Evolutionary conservation across 148 eudicot genomes (phyloP).

Genomic region (Hydrangea macrophylla): DNA sequence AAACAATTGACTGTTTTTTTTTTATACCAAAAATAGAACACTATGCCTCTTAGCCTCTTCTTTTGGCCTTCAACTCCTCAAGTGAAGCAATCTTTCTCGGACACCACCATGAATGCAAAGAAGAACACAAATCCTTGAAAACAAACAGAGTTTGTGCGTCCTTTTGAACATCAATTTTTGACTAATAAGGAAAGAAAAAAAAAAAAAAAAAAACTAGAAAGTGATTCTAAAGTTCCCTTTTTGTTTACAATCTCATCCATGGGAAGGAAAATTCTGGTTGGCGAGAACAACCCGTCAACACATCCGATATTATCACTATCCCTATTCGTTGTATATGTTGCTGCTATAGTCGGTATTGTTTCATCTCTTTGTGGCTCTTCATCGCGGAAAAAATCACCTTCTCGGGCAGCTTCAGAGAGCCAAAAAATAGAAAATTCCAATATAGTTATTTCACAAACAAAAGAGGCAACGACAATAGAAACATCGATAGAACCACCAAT

Average conservation of each 20-base stretch:
- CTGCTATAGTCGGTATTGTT: constrained; percentile 31
- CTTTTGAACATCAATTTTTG: not conserved
- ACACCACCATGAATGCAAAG: constrained; percentile 3
- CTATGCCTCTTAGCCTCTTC: constrained; percentile 2
- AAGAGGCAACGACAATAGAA: no score
- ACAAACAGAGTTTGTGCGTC: not conserved
- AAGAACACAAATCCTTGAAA: not conserved
- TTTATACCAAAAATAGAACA: not conserved
- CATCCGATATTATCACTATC: constrained; percentile 29
- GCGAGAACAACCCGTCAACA: constrained; percentile 13
- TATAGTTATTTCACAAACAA: not conserved
- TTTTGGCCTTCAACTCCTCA: constrained; percentile 23
- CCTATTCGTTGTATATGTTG: constrained; percentile 30
- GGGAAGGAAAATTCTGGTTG: constrained; percentile 47
- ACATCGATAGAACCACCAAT: not conserved
- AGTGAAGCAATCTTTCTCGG: constrained; percentile 40
- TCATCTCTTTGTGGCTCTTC: constrained; percentile 30
- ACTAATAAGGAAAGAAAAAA: not conserved
- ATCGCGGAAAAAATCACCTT: constrained; percentile 13
- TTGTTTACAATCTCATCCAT: constrained; percentile 21
- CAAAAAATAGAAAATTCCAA: not conserved
- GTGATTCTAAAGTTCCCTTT: not conserved
- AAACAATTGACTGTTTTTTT: no score
- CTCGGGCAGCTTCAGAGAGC: not conserved
- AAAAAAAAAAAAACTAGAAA: not conserved